Percentiles rank a stretch among this genome's conserved stretches.
Evolutionary conservation across 2,329 filamentous ascomycete genomes (phyloP).

Genomic region (Cordyceps farinosa): DNA sequence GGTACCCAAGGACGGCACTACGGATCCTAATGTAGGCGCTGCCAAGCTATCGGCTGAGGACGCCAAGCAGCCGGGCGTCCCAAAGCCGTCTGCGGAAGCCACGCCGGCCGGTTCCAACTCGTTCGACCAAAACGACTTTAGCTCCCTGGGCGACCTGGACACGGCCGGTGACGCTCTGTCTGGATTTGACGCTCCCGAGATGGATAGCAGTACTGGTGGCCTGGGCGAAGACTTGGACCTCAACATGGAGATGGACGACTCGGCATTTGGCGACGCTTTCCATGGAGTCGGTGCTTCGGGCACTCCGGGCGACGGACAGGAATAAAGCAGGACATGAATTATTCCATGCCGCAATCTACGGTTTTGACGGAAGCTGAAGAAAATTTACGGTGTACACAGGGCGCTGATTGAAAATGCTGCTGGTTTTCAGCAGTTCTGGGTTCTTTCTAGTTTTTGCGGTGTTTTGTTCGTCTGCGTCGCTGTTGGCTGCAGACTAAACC

Average conservation of each 20-base stretch:
- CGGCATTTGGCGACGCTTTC: conserved; percentile 80
- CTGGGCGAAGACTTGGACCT: conserved; percentile 56
- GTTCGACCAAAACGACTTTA: conserved; percentile 58
- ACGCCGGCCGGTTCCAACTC: conserved; percentile 43
- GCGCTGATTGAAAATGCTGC: conserved; percentile 14
- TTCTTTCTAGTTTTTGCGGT: not conserved
- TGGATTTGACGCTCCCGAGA: conserved; percentile 58
- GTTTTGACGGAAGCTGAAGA: not conserved
- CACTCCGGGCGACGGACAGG: conserved; percentile 18
- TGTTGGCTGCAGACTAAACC: not conserved
- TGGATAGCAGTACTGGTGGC: conserved; percentile 42
- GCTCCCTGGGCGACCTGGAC: conserved; percentile 62
- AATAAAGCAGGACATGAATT: conserved; percentile 16
- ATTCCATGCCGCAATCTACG: not conserved
- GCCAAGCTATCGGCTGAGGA: conserved; percentile 23
- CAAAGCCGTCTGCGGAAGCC: conserved; percentile 41
- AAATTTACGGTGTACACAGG: conserved; percentile 9
- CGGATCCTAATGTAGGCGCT: conserved; percentile 22
- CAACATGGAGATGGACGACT: conserved; percentile 70
- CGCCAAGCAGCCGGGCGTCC: conserved; percentile 24
- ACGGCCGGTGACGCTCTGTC: conserved; percentile 69
- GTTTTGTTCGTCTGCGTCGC: not conserved
- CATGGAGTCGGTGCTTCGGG: conserved; percentile 51
- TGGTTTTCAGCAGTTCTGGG: conserved; percentile 8
- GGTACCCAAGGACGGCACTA: conserved; percentile 57